Base-by-base conservation (phyloP, 805 yeast genomes). In the Starmera caribaea region DNA sequence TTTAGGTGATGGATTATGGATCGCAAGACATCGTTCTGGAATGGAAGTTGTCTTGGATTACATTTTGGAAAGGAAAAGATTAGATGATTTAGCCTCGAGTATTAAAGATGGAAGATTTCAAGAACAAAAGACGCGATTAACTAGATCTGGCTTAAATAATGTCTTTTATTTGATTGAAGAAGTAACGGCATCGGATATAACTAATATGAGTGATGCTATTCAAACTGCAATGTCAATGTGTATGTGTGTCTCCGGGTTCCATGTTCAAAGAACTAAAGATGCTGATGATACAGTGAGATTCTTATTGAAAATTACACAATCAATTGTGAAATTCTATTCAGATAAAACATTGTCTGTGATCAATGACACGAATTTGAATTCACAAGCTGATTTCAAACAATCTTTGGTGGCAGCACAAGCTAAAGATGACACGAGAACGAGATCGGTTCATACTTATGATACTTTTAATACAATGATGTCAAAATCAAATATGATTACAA, bases 1-100 rank as follows among this genome's bases (percentile, higher is more conserved):
- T 0, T 74, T 89, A 3, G 97, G 98, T 6, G 99, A 92, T 62
- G 81, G 81, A 1, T 45, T 82, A 9, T 92, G 97, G 98, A 68
- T 88, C 3, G 98, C 96, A 0, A 73, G 87, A 51, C 72, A 64
- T 38, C 48, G 43, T 0, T 72, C 84, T 0, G 69, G 72, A 1
- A 70, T 71, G 39, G 79, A 79, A 40, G 86, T 79, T 5, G 81
- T 85, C 1, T 60, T 92, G 14, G 83, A 90, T 55, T 79, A 76
- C 45, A 81, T 92, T n/a, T 71, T 90, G 35, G 99, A 92, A 62
- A 68, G 99, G 31, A 92, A 92, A 59, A 65, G 96, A 41, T 59
- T 89, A 34, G 95, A 86, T 54, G 99, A 92, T 66, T 69, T 92
- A 50, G 82, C 82, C 0, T 54, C 68, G 29, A 84, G 95, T 38